Conservation (phyloP, 2,329 filamentous ascomycete species). For the Microdochium trichocladiopsis region DNA sequence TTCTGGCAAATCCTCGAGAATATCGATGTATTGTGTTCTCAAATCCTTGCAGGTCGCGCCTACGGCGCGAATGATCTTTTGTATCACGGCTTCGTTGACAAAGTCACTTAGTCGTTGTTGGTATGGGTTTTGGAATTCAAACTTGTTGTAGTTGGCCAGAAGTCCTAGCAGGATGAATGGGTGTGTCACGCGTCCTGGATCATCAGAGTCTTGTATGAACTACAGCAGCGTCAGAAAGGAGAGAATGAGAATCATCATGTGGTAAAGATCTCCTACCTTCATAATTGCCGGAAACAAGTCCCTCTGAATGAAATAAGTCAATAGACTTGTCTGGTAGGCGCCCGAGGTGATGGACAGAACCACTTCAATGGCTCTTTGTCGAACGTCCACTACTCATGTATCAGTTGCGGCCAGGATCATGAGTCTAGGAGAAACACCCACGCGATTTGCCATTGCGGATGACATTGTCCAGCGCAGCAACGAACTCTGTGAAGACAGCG, state of each 20-base stretch:
- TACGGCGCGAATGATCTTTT: conserved; percentile 71
- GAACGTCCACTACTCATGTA: conserved; percentile 54
- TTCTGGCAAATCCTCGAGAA: conserved; percentile 86
- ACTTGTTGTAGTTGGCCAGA: conserved; percentile 97
- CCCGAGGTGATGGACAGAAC: conserved; percentile 81
- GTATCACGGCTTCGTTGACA: conserved; percentile 83
- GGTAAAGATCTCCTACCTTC: conserved; percentile 55
- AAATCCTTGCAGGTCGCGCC: conserved; percentile 63
- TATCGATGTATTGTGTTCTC: conserved; percentile 70
- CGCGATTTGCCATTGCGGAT: conserved; percentile 69
- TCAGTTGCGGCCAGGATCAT: background rate
- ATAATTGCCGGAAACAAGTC: conserved; percentile 92
- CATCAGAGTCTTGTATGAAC: conserved; percentile 76
- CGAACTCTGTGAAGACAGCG: conserved; percentile 79
- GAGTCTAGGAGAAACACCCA: conserved; percentile 34
- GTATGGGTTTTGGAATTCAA: conserved; percentile 96
- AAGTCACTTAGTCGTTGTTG: conserved; percentile 88
- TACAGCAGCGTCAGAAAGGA: conserved; percentile 25
- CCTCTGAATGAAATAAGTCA: conserved; percentile 91
- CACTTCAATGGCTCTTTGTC: conserved; percentile 73
- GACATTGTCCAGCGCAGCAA: conserved; percentile 71
- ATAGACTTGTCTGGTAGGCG: conserved; percentile 89
- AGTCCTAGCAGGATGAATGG: conserved; percentile 81
- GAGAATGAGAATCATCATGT: background rate
- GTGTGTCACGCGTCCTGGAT: conserved; percentile 54